Base-by-base conservation (phyloP, 2,329 filamentous ascomycete species). In the Blumeriella jaapii region DNA sequence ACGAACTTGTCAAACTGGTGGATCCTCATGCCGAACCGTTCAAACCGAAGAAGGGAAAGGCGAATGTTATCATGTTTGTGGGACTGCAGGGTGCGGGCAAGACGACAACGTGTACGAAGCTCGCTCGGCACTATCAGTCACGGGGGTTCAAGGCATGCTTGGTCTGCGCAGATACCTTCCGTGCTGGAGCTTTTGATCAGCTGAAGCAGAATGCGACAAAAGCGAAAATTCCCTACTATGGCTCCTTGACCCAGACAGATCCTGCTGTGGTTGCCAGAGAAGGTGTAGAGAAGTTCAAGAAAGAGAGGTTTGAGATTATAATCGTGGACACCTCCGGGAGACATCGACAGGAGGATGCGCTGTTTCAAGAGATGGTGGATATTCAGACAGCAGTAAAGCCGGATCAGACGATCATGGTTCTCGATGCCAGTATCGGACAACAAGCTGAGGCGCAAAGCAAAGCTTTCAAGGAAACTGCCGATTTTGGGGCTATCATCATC, bases 51-150 rank as follows among this genome's bases (percentile, higher is more conserved):
- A 98, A 96, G 64, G 86, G 87, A 47, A 91, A 86, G 59, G 69
- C 81, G 45, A 98, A 95, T 59, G 83, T 98, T 56, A 95, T 98
- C 61, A 98, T 98, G 91, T 96, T 98, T 59, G 91, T 98, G 44
- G 91, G 91, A 63, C 69, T 98, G 31, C 91, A 98, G 61, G 91
- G 91, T 67, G 85, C 89, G 4, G 91, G 91, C 59, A 98, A 98
- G 63, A 98, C 91, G 15, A 98, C 91, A 1, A 93, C 89, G 9
- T 96, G 91, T 70, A 98, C 91, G 25, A 98, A 98, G 63, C 69
- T 98, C 45, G 91, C 91, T 12, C 68, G 87, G 39, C 89, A 93
- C 68, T 98, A 98, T 61, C 83, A 93, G 59, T 85, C 83, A 7
- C 70, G 91, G 44, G 91, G 91, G 1, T 93, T 96, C 69, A 85